Percentiles rank a stretch among this genome's conserved stretches.
Evolutionary conservation across 768 basidiomycete species (phyloP).

Genomic region (Crassisporium funariophilum): DNA sequence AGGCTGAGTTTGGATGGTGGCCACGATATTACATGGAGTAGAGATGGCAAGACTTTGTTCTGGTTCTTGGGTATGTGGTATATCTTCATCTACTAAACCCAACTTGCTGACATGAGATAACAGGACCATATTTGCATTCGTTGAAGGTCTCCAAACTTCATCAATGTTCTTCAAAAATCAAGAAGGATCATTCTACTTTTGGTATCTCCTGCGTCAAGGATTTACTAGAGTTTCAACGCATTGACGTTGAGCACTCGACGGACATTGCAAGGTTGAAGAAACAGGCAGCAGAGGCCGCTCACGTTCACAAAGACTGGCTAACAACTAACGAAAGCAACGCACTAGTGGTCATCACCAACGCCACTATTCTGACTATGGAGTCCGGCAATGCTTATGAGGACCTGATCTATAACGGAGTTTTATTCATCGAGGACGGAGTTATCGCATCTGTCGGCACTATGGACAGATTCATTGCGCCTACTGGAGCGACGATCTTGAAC

Average conservation of each 20-base stretch:
- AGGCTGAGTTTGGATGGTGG: constrained; percentile 75
- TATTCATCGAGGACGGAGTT: constrained; percentile 58
- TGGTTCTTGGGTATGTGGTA: constrained; percentile 68
- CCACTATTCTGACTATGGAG: constrained; percentile 71
- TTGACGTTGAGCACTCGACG: constrained; percentile 60
- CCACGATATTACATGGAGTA: constrained; percentile 65
- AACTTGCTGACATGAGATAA: neutral
- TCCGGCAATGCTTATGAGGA: constrained; percentile 51
- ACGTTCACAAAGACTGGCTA: constrained; percentile 20
- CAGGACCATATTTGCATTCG: constrained; percentile 67
- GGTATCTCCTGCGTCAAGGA: constrained; percentile 64
- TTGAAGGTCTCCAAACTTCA: constrained; percentile 55
- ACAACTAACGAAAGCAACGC: constrained; percentile 34
- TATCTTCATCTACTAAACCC: neutral
- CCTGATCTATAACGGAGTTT: constrained; percentile 50
- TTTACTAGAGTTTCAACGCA: constrained; percentile 58
- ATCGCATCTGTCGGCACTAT: constrained; percentile 51
- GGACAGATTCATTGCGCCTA: constrained; percentile 33
- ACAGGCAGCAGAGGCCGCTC: constrained; percentile 39
- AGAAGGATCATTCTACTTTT: constrained; percentile 52
- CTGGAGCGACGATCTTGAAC: constrained; percentile 50
- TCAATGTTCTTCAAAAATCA: constrained; percentile 50
- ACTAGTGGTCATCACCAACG: constrained; percentile 63
- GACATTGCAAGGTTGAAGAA: constrained; percentile 60
- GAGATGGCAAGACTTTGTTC: constrained; percentile 65